These are phyloP conservation scores for Colletotrichum viniferum DNA, from an alignment of 2,329 filamentous ascomycete species.

Conservation along the genomic window DNA sequence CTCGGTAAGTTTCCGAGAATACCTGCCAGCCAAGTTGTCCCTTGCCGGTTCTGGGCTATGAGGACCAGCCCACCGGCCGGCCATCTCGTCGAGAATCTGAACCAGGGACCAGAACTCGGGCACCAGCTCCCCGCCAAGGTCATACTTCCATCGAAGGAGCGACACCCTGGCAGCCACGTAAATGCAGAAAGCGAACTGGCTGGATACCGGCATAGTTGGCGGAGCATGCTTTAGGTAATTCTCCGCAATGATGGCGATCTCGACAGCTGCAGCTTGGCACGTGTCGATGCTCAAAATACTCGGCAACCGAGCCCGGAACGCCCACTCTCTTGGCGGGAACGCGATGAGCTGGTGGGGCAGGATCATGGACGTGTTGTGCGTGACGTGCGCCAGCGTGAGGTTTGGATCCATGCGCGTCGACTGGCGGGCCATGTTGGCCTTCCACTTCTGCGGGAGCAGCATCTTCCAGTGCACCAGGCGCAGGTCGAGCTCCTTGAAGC, in stretches of 20 bases:
- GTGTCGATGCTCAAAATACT: constrained; percentile 47
- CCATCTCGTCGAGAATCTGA: constrained; percentile 26
- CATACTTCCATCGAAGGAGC: constrained; percentile 34
- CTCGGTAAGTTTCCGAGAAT: constrained; percentile 20
- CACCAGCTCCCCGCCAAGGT: constrained; percentile 21
- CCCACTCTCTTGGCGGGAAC: constrained; percentile 40
- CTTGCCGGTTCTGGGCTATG: background rate
- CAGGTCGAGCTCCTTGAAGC: constrained; percentile 50
- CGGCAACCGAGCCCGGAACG: constrained; percentile 38
- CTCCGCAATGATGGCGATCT: constrained; percentile 45
- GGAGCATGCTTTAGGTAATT: constrained; percentile 43
- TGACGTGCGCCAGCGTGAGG: constrained; percentile 49
- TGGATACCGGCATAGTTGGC: constrained; percentile 27
- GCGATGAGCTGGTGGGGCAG: constrained; percentile 50
- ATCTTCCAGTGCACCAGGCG: constrained; percentile 46
- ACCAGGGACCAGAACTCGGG: constrained; percentile 29
- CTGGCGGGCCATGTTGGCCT: constrained; percentile 34
- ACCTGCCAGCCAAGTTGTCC: constrained; percentile 19
- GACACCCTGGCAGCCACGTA: constrained; percentile 45
- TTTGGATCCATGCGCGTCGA: constrained; percentile 48
- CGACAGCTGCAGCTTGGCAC: constrained; percentile 44
- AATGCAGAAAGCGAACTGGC: constrained; percentile 47
- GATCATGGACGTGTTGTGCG: constrained; percentile 51
- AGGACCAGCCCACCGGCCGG: constrained; percentile 24
- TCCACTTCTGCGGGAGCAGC: constrained; percentile 42